Conservation (phyloP, 371 early-diverging fungal species). For the Entomophthora muscae region DNA sequence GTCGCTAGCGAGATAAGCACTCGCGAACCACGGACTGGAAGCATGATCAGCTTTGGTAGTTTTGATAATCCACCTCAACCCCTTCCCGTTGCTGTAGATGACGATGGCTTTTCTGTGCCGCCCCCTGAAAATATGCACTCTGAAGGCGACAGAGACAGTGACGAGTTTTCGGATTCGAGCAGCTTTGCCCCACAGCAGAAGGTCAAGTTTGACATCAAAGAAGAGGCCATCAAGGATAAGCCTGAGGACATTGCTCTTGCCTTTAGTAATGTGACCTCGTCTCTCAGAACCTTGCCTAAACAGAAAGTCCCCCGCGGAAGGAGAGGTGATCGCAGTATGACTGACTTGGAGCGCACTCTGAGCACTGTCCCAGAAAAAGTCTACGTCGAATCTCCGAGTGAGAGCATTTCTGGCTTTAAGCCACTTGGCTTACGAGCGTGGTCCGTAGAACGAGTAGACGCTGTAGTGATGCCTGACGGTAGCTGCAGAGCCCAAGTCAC, state of each 20-base stretch:
- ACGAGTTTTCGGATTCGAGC: not conserved
- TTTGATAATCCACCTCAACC: not conserved
- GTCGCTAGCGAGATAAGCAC: not conserved
- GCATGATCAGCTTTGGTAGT: not conserved
- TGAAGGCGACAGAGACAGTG: not conserved
- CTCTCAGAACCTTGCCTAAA: not conserved
- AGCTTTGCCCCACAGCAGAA: not conserved
- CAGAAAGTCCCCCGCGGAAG: not conserved
- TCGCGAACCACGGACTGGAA: not conserved
- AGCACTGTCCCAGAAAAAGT: too few species aligned
- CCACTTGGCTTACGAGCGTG: too few species aligned
- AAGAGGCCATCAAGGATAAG: conserved; percentile 2
- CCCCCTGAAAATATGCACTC: not conserved
- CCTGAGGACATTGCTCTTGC: not conserved
- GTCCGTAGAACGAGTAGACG: not conserved
- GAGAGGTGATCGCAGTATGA: not conserved
- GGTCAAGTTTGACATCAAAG: not conserved
- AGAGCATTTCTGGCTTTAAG: not conserved
- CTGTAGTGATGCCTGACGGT: not conserved
- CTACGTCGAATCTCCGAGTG: not conserved
- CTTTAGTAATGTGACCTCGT: not conserved
- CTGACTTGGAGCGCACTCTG: not conserved
- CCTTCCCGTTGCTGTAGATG: not conserved
- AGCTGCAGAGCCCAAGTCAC: not conserved
- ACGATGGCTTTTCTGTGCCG: conserved; percentile 1